phyloP scores from a whole-genome alignment of 2,329 filamentous ascomycete genomes.

The Ilyonectria destructans region DNA sequence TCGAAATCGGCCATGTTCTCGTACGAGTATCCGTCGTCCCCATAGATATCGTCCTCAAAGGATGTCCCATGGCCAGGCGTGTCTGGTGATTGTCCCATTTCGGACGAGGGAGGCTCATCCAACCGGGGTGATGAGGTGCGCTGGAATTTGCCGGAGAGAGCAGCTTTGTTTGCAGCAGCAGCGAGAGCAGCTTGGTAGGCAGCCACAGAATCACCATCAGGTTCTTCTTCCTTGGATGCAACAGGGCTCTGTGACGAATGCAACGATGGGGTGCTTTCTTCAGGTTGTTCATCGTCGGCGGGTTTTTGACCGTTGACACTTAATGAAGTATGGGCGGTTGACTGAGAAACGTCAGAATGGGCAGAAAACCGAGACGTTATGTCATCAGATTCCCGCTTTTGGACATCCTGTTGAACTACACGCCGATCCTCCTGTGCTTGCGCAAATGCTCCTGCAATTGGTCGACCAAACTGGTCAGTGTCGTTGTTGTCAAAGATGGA shows the following conservation, averaged over 20 bases:
- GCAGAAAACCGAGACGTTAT: slow-evolving; percentile 62
- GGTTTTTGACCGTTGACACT: slow-evolving; percentile 52
- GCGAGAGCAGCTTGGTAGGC: slow-evolving; percentile 90
- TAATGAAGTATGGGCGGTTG: slow-evolving; percentile 70
- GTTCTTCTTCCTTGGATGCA: slow-evolving; percentile 27
- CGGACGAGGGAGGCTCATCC: slow-evolving; percentile 39
- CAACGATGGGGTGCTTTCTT: slow-evolving; percentile 23
- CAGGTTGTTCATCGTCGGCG: slow-evolving; percentile 24
- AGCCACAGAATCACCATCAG: slow-evolving; percentile 57
- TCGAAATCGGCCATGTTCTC: slow-evolving; percentile 79
- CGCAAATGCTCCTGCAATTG: slow-evolving; percentile 72
- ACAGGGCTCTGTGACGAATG: slow-evolving; percentile 30
- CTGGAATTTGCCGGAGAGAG: slow-evolving; percentile 82
- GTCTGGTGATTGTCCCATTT: slow-evolving; percentile 32
- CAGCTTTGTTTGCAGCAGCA: slow-evolving; percentile 84
- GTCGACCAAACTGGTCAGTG: slow-evolving; percentile 74
- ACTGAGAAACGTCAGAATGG: slow-evolving; percentile 61
- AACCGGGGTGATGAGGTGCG: slow-evolving; percentile 68
- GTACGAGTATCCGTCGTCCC: slow-evolving; percentile 70
- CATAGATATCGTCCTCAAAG: slow-evolving; percentile 64
- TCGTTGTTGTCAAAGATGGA: slow-evolving; percentile 81
- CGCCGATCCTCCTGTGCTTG: slow-evolving; percentile 65
- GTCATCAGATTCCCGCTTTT: slow-evolving; percentile 66
- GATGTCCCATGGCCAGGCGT: slow-evolving; percentile 29
- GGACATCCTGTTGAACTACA: slow-evolving; percentile 48